Conservation (phyloP, 345 rosid genomes). For the Cochlearia excelsa region DNA sequence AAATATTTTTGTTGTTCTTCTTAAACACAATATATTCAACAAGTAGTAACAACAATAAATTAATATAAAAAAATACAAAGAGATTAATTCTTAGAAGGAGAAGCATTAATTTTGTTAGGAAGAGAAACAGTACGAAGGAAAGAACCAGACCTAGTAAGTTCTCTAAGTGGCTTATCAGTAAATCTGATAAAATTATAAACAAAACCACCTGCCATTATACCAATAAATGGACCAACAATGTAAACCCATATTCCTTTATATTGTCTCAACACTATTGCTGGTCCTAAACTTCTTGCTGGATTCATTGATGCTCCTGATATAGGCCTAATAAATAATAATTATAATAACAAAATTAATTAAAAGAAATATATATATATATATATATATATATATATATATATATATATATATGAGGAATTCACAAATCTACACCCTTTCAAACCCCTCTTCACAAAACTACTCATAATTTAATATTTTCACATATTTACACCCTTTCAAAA, state of each 20-base stretch:
- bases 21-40: no score
- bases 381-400: no score
- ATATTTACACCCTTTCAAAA: no score
- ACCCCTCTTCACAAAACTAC: no score
- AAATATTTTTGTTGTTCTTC: no score
- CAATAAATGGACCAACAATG: constrained; percentile 49
- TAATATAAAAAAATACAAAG: no score
- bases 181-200: constrained; percentile 52
- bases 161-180: constrained; percentile 49
- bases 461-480: no score
- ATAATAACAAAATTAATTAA: not conserved
- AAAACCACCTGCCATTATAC: constrained; percentile 54
- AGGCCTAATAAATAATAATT: constrained; percentile 36
- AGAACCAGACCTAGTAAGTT: constrained; percentile 38
- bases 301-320: constrained; percentile 73
- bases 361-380: no score
- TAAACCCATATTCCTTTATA: constrained; percentile 65
- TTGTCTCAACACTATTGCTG: constrained; percentile 50
- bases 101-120: constrained; percentile 2
- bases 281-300: constrained; percentile 75
- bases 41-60: no score
- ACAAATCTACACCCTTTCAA: no score
- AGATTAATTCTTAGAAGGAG: constrained; percentile 17
- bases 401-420: no score
- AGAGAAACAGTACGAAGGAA: constrained; percentile 19